Evolutionary conservation across 495 filamentous ascomycete genomes (phyloP), one percentile per base, ranked within the genome.

Genomic region (Diplogelasinospora grovesii): DNA sequence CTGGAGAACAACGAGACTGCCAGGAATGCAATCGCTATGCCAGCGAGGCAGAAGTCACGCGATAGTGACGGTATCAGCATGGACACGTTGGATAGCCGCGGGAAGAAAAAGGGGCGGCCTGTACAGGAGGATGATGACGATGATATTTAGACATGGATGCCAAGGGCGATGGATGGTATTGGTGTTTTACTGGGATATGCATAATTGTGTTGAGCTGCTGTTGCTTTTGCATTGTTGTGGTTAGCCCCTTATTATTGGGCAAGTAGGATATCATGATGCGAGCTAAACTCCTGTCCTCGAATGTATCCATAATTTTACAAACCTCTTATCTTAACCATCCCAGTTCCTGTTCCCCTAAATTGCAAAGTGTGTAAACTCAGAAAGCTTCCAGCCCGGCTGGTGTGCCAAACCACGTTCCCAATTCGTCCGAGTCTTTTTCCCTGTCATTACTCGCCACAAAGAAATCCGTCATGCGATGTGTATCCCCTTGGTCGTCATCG

Each of bases 1-100:
- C 64, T 96, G 39, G 85, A 86, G 66, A 77, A 72, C 28, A 82
- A 80, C 8, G 85, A 93, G 46, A 83, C 81, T 5, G 88, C 85
- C 3, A 65, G 87, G 36, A 81, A 86, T 51, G 86, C 86, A 7
- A 76, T 93, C 56, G 82, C 76, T 19, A 83, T 90, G 83, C 73
- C 73, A 3, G 56, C 65, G 8, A 44, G 41, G 15, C 72, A 73
- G 2, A 46, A 36, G 14, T 27, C 21, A 15, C 50, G 54, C 36
- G 61, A 68, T 13, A 61, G 53, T 43, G 73, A 70, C 41, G 63
- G 56, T 15, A 70, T 82, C 51, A 68, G 64, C 48, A 51, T 84
- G 66, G 73, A 79, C 41, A 74, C 65, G 11, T 54, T 84, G 46
- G 74, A 84, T 53, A 74, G 70, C 45, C 63, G 66, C 45, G 79